phyloP scores from a whole-genome alignment of 805 yeast genomes.

The Wickerhamomyces ciferrii region DNA sequence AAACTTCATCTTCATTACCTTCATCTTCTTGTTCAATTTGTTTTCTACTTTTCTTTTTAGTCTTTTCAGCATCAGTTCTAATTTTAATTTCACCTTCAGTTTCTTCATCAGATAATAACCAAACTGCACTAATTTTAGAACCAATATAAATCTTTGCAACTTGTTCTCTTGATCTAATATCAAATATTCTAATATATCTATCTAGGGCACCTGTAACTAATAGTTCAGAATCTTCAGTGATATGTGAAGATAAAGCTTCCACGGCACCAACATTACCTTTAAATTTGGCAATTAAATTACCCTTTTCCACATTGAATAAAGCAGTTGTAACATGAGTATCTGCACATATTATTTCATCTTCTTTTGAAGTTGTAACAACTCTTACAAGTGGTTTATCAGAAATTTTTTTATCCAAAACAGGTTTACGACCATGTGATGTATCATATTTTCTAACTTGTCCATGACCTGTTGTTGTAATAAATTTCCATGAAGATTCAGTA shows the following conservation, averaged over 20 bases:
- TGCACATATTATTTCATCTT: slow-evolving; percentile 52
- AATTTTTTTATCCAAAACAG: slow-evolving; percentile 50
- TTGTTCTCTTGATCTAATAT: slow-evolving; percentile 50
- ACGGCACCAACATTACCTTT: slow-evolving; percentile 78
- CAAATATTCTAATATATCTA: slow-evolving; percentile 76
- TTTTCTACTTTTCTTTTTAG: slow-evolving; percentile 28
- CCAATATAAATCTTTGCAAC: slow-evolving; percentile 72
- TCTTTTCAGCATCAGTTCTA: slow-evolving; percentile 22
- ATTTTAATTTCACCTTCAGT: slow-evolving; percentile 30
- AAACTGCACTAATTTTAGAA: slow-evolving; percentile 54
- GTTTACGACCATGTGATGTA: slow-evolving; percentile 62
- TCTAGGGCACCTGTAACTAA: slow-evolving; percentile 83
- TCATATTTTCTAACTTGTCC: slow-evolving; percentile 78
- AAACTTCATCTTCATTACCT: slow-evolving; percentile 30
- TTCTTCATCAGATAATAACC: slow-evolving; percentile 44
- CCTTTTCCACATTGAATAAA: slow-evolving; percentile 43
- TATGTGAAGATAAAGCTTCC: slow-evolving; percentile 21
- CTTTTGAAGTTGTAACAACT: slow-evolving; percentile 14
- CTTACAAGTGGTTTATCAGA: slow-evolving; percentile 50
- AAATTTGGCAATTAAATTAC: slow-evolving; percentile 61
- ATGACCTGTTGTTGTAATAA: slow-evolving; percentile 64
- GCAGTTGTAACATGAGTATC: slow-evolving; percentile 68
- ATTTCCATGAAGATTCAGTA: slow-evolving; percentile 34
- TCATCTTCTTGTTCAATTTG: slow-evolving; percentile 25
- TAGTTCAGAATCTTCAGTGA: slow-evolving; percentile 30